A percentile compares a stretch with the other conserved stretches of the same genome.
Conservation (phyloP, 75 land plant genomes). For the Pinus taeda region DNA sequence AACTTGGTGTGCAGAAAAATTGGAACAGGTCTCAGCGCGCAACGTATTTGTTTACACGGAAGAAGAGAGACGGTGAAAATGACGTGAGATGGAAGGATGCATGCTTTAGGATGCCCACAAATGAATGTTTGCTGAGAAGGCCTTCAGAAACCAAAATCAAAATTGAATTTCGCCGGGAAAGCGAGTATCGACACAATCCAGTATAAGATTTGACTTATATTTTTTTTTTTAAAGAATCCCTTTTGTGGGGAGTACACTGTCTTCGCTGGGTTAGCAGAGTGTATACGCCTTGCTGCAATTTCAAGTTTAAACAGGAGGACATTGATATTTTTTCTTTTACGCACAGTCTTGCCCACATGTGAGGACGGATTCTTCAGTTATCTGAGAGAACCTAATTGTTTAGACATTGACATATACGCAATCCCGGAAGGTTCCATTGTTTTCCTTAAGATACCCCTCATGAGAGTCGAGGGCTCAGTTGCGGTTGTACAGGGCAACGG, state of each 20-base stretch:
- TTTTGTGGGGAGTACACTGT: conserved; percentile 96
- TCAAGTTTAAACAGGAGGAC: conserved; percentile 67
- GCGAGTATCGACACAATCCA: no score
- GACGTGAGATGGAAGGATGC: no score
- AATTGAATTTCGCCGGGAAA: no score
- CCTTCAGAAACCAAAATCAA: no score
- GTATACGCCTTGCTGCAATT: conserved; percentile 88
- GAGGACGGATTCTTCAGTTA: conserved; percentile 87
- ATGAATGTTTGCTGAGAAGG: no score
- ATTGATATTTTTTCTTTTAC: conserved; percentile 62
- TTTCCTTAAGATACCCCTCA: conserved; percentile 84
- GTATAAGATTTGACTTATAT: conserved; percentile 66
- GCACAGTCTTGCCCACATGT: conserved; percentile 61
- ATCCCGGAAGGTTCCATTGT: conserved; percentile 85
- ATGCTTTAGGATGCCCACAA: no score
- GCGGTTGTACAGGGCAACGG: no score
- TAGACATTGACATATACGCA: conserved; percentile 79
- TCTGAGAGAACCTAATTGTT: conserved; percentile 65
- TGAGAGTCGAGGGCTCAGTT: conserved; percentile 88
- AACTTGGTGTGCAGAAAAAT: no score
- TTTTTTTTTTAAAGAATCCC: conserved; percentile 80
- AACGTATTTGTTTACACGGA: no score
- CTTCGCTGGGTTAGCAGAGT: conserved; percentile 94
- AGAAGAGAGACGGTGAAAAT: no score
- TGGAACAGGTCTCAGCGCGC: no score